phyloP scores from a whole-genome alignment of 192 early-diverging fungal species.

The Backusella mclennaniae region DNA sequence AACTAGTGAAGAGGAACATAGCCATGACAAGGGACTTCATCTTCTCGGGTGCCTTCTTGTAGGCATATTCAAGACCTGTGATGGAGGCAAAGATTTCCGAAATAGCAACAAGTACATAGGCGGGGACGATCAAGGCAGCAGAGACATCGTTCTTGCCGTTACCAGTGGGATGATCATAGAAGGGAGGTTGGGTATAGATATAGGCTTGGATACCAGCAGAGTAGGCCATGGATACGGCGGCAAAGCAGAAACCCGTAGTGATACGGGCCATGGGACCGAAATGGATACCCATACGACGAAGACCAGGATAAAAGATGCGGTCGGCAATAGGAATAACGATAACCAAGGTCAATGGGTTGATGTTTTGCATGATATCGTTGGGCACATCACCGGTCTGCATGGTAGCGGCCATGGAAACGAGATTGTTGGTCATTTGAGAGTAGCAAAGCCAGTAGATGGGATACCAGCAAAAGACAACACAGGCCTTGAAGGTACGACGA shows the following conservation, averaged over 20 bases:
- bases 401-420: conserved; percentile 43
- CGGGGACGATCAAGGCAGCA: conserved; percentile 49
- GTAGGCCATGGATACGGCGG: conserved; percentile 54
- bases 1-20: conserved; percentile 55
- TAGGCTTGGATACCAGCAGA: conserved; percentile 56
- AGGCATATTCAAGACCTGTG: conserved; percentile 67
- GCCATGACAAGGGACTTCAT: conserved; percentile 69
- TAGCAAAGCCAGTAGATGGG: conserved; percentile 79
- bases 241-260: conserved; percentile 59
- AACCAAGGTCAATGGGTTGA: conserved; percentile 61
- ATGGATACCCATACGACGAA: conserved; percentile 44
- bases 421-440: conserved; percentile 60
- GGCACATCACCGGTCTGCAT: conserved; percentile 46
- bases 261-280: conserved; percentile 65
- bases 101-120: conserved; percentile 60
- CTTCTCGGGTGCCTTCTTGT: conserved; percentile 52
- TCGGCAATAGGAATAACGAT: conserved; percentile 69
- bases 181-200: conserved; percentile 58
- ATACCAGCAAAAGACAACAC: conserved; percentile 65
- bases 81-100: conserved; percentile 69
- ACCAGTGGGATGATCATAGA: conserved; percentile 37
- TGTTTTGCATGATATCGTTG: conserved; percentile 63
- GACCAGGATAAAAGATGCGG: conserved; percentile 53
- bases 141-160: conserved; percentile 48
- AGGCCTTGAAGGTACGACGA: conserved; percentile 53